phyloP scores from a whole-genome alignment of 345 rosid species.

The Cardamine resedifolia region DNA sequence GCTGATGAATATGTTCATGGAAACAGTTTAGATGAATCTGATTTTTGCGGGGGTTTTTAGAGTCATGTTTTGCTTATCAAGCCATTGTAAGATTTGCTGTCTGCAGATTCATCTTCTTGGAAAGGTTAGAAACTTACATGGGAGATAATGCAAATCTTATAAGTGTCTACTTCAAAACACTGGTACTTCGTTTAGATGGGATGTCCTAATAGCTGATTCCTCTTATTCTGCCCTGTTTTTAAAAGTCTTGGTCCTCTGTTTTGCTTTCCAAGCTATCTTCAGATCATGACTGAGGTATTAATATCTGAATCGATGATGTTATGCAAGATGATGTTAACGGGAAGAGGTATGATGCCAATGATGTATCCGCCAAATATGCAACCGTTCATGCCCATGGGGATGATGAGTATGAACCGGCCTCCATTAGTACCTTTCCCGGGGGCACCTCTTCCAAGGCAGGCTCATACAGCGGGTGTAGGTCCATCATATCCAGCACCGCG shows the following conservation, averaged over 20 bases:
- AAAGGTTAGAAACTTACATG: slow-evolving; percentile 4
- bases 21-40: background rate
- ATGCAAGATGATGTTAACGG: slow-evolving; percentile 69
- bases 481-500: slow-evolving; percentile 14
- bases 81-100: background rate
- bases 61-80: background rate
- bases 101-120: slow-evolving; percentile 19
- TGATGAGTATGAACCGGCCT: slow-evolving; percentile 21
- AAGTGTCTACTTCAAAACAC: background rate
- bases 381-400: slow-evolving; percentile 52
- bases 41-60: background rate
- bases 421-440: slow-evolving; percentile 11
- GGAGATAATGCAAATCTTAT: slow-evolving; percentile 8
- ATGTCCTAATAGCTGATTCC: background rate
- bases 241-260: background rate
- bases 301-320: slow-evolving; percentile 7
- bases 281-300: background rate
- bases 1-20: background rate
- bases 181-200: background rate
- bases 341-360: slow-evolving; percentile 49
- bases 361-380: slow-evolving; percentile 54
- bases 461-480: background rate
- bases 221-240: background rate
- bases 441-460: background rate
- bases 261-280: background rate